Conservation (phyloP, 2,329 filamentous ascomycete genomes). For the Monosporascus sp. region DNA sequence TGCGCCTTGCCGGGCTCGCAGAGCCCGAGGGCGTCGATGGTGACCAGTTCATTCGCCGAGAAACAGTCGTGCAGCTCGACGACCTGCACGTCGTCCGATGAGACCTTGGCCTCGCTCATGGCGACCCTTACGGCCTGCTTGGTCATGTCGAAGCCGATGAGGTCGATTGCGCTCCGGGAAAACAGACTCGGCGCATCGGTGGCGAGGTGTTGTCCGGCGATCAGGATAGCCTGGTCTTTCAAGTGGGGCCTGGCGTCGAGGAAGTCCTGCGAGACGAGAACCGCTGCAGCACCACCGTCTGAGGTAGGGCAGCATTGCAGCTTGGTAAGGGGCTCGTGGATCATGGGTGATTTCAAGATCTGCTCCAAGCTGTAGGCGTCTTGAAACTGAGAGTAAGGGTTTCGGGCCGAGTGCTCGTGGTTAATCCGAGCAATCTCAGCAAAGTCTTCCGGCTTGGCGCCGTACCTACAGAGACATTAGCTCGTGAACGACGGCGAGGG, state of each 20-base stretch:
- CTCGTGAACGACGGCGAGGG: not conserved
- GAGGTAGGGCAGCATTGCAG: conserved; percentile 98
- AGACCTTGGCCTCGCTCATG: conserved; percentile 66
- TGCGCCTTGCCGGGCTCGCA: conserved; percentile 78
- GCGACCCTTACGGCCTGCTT: conserved; percentile 63
- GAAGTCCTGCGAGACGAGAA: conserved; percentile 85
- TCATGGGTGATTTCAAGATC: conserved; percentile 67
- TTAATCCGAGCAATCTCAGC: conserved; percentile 91
- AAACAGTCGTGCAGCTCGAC: conserved; percentile 97
- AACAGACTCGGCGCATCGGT: conserved; percentile 80
- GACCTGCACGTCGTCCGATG: conserved; percentile 67
- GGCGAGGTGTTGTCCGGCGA: conserved; percentile 83
- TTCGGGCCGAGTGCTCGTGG: conserved; percentile 83
- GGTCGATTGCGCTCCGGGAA: conserved; percentile 73
- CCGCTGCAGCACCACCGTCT: conserved; percentile 82
- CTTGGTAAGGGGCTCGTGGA: conserved; percentile 86
- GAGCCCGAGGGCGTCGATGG: conserved; percentile 80
- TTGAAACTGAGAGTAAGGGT: conserved; percentile 97
- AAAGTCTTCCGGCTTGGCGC: conserved; percentile 79
- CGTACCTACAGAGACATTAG: conserved; percentile 53
- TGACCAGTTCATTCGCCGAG: conserved; percentile 88
- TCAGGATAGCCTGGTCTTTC: conserved; percentile 73
- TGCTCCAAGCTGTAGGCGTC: conserved; percentile 86
- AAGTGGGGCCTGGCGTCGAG: conserved; percentile 80
- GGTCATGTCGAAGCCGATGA: conserved; percentile 86